Evolutionary conservation across 2,329 filamentous ascomycete genomes (phyloP).

Genomic region (Talaromyces sp.): DNA sequence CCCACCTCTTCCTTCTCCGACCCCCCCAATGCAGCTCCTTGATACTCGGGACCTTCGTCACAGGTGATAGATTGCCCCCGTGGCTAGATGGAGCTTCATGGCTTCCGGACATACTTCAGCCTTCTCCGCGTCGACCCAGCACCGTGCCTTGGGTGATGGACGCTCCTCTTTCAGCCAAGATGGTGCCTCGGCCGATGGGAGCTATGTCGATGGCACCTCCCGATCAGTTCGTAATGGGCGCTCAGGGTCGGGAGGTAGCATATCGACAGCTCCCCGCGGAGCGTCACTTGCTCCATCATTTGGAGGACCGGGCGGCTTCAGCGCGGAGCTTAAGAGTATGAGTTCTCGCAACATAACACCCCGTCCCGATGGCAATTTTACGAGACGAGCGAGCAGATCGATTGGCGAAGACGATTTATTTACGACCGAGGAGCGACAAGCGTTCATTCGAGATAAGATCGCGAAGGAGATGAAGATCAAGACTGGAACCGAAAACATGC

Average conservation of each 20-base stretch:
- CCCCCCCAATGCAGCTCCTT: conserved; percentile 37
- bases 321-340: conserved; percentile 77
- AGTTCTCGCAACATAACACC: conserved; percentile 63
- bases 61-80: conserved; percentile 39
- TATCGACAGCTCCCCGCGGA: conserved; percentile 66
- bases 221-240: conserved; percentile 45
- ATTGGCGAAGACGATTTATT: conserved; percentile 64
- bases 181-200: conserved; percentile 41
- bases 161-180: conserved; percentile 44
- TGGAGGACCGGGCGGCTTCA: conserved; percentile 81
- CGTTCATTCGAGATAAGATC: conserved; percentile 77
- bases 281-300: conserved; percentile 70
- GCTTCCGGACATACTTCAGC: conserved; percentile 48
- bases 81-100: conserved; percentile 50
- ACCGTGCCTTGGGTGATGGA: conserved; percentile 42
- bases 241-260: conserved; percentile 59
- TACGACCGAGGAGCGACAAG: conserved; percentile 72
- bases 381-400: conserved; percentile 45
- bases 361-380: conserved; percentile 60
- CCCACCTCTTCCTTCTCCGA: conserved; percentile 17
- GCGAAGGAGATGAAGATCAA: conserved; percentile 98
- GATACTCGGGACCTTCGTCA: conserved; percentile 28
- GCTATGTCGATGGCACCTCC: conserved; percentile 40
- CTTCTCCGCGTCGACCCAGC: conserved; percentile 47
- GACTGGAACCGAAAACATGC: conserved; percentile 94